Base-by-base conservation (phyloP, 1,284 basidiomycete species). In the Irpex sp. region DNA sequence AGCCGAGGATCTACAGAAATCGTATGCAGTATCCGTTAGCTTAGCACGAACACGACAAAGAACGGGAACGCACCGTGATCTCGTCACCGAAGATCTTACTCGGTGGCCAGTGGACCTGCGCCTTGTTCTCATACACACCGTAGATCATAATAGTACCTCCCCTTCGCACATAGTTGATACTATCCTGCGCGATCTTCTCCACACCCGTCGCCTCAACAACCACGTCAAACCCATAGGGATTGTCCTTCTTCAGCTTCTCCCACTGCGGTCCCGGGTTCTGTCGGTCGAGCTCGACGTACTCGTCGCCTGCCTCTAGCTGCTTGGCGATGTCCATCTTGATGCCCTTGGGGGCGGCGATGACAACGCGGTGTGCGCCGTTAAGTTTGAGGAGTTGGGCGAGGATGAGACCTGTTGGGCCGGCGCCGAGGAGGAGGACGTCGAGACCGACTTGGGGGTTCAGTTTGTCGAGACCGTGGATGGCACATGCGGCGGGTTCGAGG, bases 131-230 rank as follows among this genome's bases (percentile, higher is more conserved):
- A 71, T 86, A 86, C 36, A 86, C 83, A 61, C 83, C 83, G 70
- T 86, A 86, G 54, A 82, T 73, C 72, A 81, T 76, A 45, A 81
- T 71, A n/a, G 74, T 78, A 33, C 80, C 78, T 14, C 81, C 80
- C 52, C 83, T 74, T 23, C 82, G 76, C 54, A 86, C 84, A 70
- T 85, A 85, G 76, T 85, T 80, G 73, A 86, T 83, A 36, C 78
- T 72, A 62, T 83, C 79, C 70, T 85, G 77, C 39, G 82, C 81
- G 58, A 85, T 73, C 61, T 79, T 79, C 72, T 84, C 82, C 51
- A 81, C 80, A 67, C 84, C 84, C 28, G 84, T 86, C 61, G 83
- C 83, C 73, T 86, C 84, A 60, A 82, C 82, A 51, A 86, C 83
- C 53, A 85, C 80, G 70, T 85, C 84, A 67, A 86, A 86, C 33